Base-by-base conservation (phyloP, 176 grass and related monocot species). In the Lolium rigidum region DNA sequence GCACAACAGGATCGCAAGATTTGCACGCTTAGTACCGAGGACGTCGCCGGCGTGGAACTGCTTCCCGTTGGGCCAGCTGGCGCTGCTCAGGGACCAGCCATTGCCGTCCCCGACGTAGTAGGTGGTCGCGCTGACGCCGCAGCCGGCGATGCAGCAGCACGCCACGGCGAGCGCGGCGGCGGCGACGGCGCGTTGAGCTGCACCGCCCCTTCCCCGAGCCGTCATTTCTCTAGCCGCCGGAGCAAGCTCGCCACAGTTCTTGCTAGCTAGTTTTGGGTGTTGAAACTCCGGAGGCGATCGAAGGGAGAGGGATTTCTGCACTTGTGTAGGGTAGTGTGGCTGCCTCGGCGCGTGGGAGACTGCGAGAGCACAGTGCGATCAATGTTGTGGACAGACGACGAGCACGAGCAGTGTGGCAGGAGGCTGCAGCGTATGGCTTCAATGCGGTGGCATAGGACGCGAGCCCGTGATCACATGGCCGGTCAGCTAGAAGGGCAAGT, bases 1-100 rank as follows among this genome's bases (percentile, higher is more conserved):
- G 71, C 71, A 74, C 7, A 21, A 2, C 2, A 55, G 31, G 70
- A 57, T 24, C 50, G 6, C 13, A 7, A 18, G 49, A 55, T 54
- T 18, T 41, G 26, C 52, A 17, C 50, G 50, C 50, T 9, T 52
- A 43, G 41, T 93, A 93, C 91, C 92, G 51, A 93, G 85, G 18
- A 86, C 25, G 80, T 94, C 92, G 18, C 92, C 84, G 74, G 89
- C 88, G 79, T 72, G 78, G 89, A 94, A 94, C 43, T 88, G 87
- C 92, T 91, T 94, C 20, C 92, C 92, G 82, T 79, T 91, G 79
- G 92, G 83, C 92, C 92, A 94, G 66, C 85, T 72, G 1, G 43
- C 51, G 76, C 79, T 88, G 69, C 84, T 68, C 66, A 94, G 77
- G 22, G 89, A 88, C 92, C 92, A 94, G 85, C 89, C 80, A 37